phyloP scores from a whole-genome alignment of 179 eudicot genomes.

The Spinacia oleracea region DNA sequence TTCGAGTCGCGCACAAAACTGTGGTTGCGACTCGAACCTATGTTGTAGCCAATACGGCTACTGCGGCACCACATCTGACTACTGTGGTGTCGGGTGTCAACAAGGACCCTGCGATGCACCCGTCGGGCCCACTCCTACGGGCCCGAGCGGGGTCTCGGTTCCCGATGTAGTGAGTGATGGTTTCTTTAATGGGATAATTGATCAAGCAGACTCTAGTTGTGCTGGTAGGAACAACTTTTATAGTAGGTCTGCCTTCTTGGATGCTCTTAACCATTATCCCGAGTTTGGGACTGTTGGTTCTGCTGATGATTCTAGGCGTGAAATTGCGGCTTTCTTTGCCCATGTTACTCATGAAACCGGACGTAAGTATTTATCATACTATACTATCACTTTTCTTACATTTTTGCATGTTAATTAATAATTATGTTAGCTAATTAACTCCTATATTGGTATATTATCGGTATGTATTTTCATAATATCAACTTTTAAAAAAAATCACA shows the following conservation, averaged over 20 bases:
- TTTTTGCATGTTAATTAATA: too few species aligned
- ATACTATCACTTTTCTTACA: too few species aligned
- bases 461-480: too few species aligned
- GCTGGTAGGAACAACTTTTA: conserved; percentile 35
- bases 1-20: conserved; percentile 23
- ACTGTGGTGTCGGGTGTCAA: conserved; percentile 38
- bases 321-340: conserved; percentile 36
- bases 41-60: conserved; percentile 37
- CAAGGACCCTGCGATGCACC: conserved; percentile 31
- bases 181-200: conserved; percentile 33
- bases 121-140: not conserved
- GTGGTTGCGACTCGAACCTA: conserved; percentile 21
- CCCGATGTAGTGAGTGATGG: conserved; percentile 26
- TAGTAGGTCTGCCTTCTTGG: conserved; percentile 29
- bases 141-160: conserved; percentile 20
- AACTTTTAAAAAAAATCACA: too few species aligned
- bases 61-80: conserved; percentile 28
- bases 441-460: too few species aligned
- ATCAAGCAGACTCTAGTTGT: conserved; percentile 35
- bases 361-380: too few species aligned
- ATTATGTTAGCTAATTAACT: too few species aligned
- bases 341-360: conserved; percentile 42
- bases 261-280: conserved; percentile 30
- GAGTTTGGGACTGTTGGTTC: conserved; percentile 34
- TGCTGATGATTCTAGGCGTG: conserved; percentile 33